Evolutionary conservation across 2,329 filamentous ascomycete species (phyloP).

Genomic region (Aspergillus sp.): DNA sequence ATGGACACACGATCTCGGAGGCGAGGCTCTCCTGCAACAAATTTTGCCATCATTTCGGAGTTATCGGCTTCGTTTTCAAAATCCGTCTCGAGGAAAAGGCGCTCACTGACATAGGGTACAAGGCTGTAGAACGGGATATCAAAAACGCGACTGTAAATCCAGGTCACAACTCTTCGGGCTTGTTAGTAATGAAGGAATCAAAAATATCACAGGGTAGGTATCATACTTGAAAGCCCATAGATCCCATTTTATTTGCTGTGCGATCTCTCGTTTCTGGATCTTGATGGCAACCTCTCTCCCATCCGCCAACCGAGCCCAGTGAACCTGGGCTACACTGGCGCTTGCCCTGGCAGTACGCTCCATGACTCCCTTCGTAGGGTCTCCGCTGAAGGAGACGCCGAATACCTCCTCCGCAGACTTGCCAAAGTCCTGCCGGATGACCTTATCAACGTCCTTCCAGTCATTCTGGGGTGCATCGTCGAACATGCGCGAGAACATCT

Average conservation of each 20-base stretch:
- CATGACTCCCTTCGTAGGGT: conserved; percentile 64
- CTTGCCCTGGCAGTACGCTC: conserved; percentile 70
- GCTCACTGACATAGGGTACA: conserved; percentile 89
- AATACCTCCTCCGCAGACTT: conserved; percentile 86
- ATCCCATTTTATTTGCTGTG: conserved; percentile 88
- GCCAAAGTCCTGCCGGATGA: conserved; percentile 85
- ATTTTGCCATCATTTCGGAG: conserved; percentile 74
- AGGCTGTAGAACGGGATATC: conserved; percentile 89
- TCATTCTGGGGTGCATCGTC: conserved; percentile 93
- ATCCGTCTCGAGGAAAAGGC: conserved; percentile 90
- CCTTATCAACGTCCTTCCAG: conserved; percentile 81
- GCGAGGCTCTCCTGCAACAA: conserved; percentile 73
- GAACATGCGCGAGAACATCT: conserved; percentile 96
- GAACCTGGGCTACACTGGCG: conserved; percentile 93
- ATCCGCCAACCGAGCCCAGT: conserved; percentile 84
- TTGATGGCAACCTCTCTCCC: conserved; percentile 93
- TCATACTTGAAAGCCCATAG: conserved; percentile 86
- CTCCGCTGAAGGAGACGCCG: conserved; percentile 76
- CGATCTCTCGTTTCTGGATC: conserved; percentile 94
- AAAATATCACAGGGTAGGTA: background rate
- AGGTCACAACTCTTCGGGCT: conserved; percentile 66
- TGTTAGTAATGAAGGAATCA: background rate
- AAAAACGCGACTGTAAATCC: conserved; percentile 82
- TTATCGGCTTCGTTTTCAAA: conserved; percentile 91
- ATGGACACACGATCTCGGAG: conserved; percentile 83